Evolutionary conservation across 73 alveolate species (phyloP), one percentile per base, ranked within the genome.

Genomic region (Stentor coeruleus): DNA sequence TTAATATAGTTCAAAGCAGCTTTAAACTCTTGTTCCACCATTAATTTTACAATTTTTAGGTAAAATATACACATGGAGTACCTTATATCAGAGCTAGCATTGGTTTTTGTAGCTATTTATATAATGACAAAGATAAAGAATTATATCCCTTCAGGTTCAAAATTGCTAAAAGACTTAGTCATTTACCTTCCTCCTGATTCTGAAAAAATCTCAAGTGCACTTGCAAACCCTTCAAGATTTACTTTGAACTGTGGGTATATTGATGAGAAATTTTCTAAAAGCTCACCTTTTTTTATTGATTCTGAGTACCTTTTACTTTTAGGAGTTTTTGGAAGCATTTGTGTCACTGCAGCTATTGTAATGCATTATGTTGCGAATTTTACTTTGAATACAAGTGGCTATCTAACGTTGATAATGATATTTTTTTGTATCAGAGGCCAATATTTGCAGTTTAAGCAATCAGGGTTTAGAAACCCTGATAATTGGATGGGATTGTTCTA

Each of bases 1-100:
- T 79, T 79, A 26, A 79, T 79, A 35, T 79, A 79, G 38, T 75
- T 75, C 6, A 75, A 35, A 75, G 83, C 83, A 1, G n/a, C 38
- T 33, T 35, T 75, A 35, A 39, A 75, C 38, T 40, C 72, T 38
- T 75, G 74, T 38, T 75, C 83, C 83, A 75, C 41, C 41, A 60
- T 60, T 60, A 28, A 6, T 28, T 36, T 75, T 14, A 37, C 38
- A 37, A 75, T 75, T 31, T 66, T 33, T 66, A 33, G 11, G 33
- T 66, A 20, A 33, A 33, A 66, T n/a, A n/a, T n/a, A n/a, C n/a
- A n/a, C n/a, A 49, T 49, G 66, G 66, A 49, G 20, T 20, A 49
- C 20, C 66, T 49, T 49, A 49, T 49, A 11, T 20, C 66, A 49
- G 66, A 49, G 20, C 6, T 49, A 6, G 66, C 66, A 49, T 6